phyloP scores from a whole-genome alignment of 2,329 filamentous ascomycete species.

The Fusarium humuli region DNA sequence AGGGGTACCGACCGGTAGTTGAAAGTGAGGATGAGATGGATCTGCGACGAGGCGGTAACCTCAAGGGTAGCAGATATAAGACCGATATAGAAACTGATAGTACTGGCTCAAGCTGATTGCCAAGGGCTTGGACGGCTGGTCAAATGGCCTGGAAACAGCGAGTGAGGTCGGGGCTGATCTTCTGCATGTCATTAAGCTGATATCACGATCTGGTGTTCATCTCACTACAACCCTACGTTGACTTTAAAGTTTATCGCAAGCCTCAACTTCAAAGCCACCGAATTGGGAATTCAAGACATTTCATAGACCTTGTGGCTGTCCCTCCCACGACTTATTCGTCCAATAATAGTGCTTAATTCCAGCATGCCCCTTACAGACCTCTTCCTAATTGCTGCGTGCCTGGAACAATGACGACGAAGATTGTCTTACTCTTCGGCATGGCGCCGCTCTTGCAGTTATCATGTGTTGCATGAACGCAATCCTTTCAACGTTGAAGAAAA shows the following conservation, averaged over 20 bases:
- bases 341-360: constrained; percentile 27
- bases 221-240: neutral
- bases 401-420: constrained; percentile 4
- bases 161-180: neutral
- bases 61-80: neutral
- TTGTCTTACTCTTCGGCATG: constrained; percentile 22
- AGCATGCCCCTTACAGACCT: constrained; percentile 35
- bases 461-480: constrained; percentile 29
- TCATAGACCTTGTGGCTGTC: constrained; percentile 24
- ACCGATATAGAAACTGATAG: neutral
- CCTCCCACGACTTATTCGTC: constrained; percentile 4
- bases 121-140: neutral
- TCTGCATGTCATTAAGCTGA: constrained; percentile 10
- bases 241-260: constrained; percentile 14
- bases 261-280: constrained; percentile 14
- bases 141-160: neutral
- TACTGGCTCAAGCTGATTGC: neutral
- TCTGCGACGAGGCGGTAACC: neutral
- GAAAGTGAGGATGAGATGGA: neutral
- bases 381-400: constrained; percentile 27
- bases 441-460: constrained; percentile 14
- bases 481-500: neutral
- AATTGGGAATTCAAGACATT: neutral
- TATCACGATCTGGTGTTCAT: neutral
- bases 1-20: neutral